These are phyloP conservation scores for Lasiodiplodia citricola DNA, from an alignment of 2,329 filamentous ascomycete genomes.

Conservation along the genomic window DNA sequence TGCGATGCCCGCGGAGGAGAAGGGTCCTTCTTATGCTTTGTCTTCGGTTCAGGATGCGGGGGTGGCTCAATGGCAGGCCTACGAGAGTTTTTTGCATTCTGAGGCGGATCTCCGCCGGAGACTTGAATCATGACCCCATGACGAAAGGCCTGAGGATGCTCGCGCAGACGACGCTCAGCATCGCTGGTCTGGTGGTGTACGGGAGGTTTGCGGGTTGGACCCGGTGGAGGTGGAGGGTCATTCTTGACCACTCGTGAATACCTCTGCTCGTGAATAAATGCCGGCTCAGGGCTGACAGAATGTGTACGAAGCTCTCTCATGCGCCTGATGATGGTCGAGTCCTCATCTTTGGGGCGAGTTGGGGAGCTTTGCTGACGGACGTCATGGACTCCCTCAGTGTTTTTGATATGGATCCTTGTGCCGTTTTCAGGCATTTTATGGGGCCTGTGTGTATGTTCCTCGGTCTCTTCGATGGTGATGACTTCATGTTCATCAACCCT, in stretches of 20 bases:
- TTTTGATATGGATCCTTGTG: conserved; percentile 30
- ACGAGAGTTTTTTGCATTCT: background rate
- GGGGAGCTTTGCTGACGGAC: conserved; percentile 27
- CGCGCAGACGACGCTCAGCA: conserved; percentile 34
- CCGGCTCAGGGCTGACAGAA: background rate
- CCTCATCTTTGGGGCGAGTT: background rate
- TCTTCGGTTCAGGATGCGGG: conserved; percentile 23
- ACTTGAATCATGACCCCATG: conserved; percentile 11
- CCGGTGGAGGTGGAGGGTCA: background rate
- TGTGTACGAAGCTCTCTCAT: background rate
- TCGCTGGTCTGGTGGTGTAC: conserved; percentile 27
- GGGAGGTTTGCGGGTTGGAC: background rate
- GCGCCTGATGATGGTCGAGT: conserved; percentile 24
- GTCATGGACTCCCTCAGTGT: conserved; percentile 32
- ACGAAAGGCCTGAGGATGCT: conserved; percentile 34
- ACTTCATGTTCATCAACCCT: conserved; percentile 29
- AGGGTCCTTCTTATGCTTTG: conserved; percentile 26
- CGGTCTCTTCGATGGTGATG: conserved; percentile 32
- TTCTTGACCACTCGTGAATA: conserved; percentile 14
- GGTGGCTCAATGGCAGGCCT: conserved; percentile 1
- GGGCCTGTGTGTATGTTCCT: conserved; percentile 29
- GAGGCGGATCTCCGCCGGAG: background rate
- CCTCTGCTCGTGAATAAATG: background rate
- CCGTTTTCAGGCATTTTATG: conserved; percentile 37
- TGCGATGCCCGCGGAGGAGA: conserved; percentile 29